Conservation (phyloP, 2,329 filamentous ascomycete genomes). For the Calonectria montana region DNA sequence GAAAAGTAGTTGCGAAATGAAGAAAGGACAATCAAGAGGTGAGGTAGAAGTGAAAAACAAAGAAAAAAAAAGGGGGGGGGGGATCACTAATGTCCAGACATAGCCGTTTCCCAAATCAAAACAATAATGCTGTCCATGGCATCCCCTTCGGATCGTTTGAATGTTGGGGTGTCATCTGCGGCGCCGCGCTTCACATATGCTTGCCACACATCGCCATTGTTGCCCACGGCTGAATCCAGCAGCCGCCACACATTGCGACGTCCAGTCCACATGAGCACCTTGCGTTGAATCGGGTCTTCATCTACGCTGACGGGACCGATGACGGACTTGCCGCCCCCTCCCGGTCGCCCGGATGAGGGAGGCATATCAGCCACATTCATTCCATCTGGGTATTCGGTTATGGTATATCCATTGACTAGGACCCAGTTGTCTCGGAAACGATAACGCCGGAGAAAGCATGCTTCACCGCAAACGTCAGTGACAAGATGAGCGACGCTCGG, state of each 20-base stretch:
- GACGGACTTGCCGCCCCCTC: constrained; percentile 28
- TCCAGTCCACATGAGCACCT: constrained; percentile 50
- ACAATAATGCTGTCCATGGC: constrained; percentile 41
- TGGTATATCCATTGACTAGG: constrained; percentile 59
- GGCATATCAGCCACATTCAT: constrained; percentile 43
- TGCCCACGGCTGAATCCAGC: constrained; percentile 51
- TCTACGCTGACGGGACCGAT: constrained; percentile 48
- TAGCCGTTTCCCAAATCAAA: constrained; percentile 41
- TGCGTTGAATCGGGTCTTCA: constrained; percentile 42
- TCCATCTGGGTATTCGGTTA: constrained; percentile 56
- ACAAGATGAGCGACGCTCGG: constrained; percentile 56
- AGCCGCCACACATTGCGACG: constrained; percentile 54
- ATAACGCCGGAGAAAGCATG: constrained; percentile 60
- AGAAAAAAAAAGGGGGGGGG: background rate
- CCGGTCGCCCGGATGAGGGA: constrained; percentile 9
- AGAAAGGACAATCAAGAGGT: background rate
- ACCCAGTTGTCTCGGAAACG: constrained; percentile 59
- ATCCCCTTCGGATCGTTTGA: constrained; percentile 34
- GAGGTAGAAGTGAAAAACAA: background rate
- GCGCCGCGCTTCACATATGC: constrained; percentile 54
- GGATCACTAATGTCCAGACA: constrained; percentile 13
- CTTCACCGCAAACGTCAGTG: constrained; percentile 56
- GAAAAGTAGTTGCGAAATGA: background rate
- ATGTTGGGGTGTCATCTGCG: constrained; percentile 22
- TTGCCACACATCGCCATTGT: constrained; percentile 57